These are phyloP conservation scores for Amanita pallidorosea DNA, from an alignment of 768 basidiomycete species.

Conservation along the genomic window DNA sequence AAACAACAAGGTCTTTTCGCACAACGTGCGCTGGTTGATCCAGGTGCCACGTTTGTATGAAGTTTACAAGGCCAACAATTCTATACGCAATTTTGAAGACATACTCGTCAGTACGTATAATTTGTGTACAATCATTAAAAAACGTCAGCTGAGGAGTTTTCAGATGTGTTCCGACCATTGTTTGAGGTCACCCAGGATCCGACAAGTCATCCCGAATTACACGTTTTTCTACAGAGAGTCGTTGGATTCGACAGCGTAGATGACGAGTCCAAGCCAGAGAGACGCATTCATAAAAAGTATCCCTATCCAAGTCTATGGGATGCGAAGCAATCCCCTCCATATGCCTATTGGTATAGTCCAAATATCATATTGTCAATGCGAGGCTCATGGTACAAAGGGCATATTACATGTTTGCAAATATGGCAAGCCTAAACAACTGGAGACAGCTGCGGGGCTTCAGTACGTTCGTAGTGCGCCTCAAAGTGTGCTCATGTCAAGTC, in stretches of 20 bases:
- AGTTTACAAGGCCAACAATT: conserved; percentile 84
- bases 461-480: conserved; percentile 26
- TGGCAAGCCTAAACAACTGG: conserved; percentile 93
- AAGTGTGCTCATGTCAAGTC: not conserved
- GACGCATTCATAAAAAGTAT: conserved; percentile 88
- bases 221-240: conserved; percentile 90
- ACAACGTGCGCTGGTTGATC: conserved; percentile 97
- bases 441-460: conserved; percentile 82
- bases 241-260: conserved; percentile 98
- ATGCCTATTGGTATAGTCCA: conserved; percentile 73
- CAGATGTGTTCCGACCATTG: conserved; percentile 87
- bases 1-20: conserved; percentile 85
- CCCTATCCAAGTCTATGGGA: conserved; percentile 90
- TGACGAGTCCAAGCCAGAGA: conserved; percentile 91
- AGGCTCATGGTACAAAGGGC: conserved; percentile 39
- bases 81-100: conserved; percentile 81
- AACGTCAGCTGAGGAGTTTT: not conserved
- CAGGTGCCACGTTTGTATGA: conserved; percentile 93
- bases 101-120: conserved; percentile 69
- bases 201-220: conserved; percentile 81
- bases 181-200: conserved; percentile 97
- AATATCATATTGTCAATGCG: not conserved
- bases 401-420: conserved; percentile 97
- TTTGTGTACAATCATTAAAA: not conserved
- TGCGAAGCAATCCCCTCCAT: conserved; percentile 82